These are phyloP conservation scores for Anthracocystis walkeri DNA, from an alignment of 1,284 basidiomycete genomes.

Conservation along the genomic window DNA sequence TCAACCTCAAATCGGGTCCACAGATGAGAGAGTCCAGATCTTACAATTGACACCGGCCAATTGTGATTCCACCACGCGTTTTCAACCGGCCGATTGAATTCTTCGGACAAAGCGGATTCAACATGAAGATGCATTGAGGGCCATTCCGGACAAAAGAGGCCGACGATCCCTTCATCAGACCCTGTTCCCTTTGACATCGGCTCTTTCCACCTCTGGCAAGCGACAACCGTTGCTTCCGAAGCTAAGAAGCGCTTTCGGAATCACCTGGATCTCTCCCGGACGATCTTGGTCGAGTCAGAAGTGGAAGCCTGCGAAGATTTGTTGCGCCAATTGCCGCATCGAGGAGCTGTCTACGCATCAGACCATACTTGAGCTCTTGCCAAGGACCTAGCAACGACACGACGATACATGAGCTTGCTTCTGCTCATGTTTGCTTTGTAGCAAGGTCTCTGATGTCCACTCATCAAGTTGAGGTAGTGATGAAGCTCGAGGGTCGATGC, in stretches of 20 bases:
- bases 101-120: conserved; percentile 28
- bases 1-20: conserved; percentile 4
- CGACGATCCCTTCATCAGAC: neutral
- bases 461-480: neutral
- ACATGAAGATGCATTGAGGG: neutral
- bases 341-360: neutral
- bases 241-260: neutral
- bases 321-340: too few relatives aligned
- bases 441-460: neutral
- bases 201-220: conserved; percentile 14
- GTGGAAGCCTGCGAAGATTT: neutral
- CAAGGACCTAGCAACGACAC: neutral
- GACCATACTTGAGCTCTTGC: neutral
- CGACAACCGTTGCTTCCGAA: conserved; percentile 12
- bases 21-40: too few relatives aligned
- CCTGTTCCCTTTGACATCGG: conserved; percentile 2
- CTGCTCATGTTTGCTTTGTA: too few relatives aligned
- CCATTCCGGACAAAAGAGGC: conserved; percentile 13
- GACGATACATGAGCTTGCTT: too few relatives aligned
- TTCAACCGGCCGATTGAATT: conserved; percentile 11
- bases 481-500: neutral
- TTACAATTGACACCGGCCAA: conserved; percentile 8
- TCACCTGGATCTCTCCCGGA: neutral
- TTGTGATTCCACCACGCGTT: neutral
- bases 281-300: conserved; percentile 7